phyloP scores from a whole-genome alignment of 202 grass and related monocot genomes.

The Panicum virgatum region DNA sequence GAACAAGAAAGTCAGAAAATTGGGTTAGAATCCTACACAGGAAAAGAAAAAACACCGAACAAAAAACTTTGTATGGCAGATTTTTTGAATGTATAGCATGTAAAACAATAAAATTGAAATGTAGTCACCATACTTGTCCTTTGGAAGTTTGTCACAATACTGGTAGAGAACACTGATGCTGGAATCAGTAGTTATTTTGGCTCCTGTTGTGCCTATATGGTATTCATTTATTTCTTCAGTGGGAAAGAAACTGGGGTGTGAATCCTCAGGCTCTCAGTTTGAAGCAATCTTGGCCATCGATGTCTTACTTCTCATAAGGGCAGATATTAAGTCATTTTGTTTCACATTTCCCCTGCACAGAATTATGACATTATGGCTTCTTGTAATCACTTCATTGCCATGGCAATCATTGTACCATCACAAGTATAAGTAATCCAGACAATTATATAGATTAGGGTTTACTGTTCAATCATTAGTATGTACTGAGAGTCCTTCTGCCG shows the following conservation, averaged over 20 bases:
- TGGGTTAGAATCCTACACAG: conserved; percentile 11
- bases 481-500: conserved; percentile 72
- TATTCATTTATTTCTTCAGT: conserved; percentile 70
- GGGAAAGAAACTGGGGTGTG: conserved; percentile 31
- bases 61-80: background rate
- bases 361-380: conserved; percentile 18
- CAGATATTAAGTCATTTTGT: conserved; percentile 74
- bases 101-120: conserved; percentile 33
- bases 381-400: conserved; percentile 11
- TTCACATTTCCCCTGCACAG: conserved; percentile 68
- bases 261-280: conserved; percentile 63
- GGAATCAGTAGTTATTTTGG: conserved; percentile 73
- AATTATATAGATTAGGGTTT: conserved; percentile 27
- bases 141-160: conserved; percentile 79
- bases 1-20: conserved; percentile 11
- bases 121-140: conserved; percentile 67
- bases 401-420: conserved; percentile 23
- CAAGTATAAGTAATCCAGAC: conserved; percentile 26
- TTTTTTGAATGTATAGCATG: conserved; percentile 14
- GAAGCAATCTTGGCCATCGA: conserved; percentile 62
- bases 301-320: conserved; percentile 67
- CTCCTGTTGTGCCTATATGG: conserved; percentile 63
- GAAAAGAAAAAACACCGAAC: conserved; percentile 14
- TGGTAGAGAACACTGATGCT: conserved; percentile 60
- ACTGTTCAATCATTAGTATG: conserved; percentile 92